Evolutionary conservation across 345 rosid genomes (phyloP), one percentile per base, ranked within the genome.

Genomic region (Viola odorata): DNA sequence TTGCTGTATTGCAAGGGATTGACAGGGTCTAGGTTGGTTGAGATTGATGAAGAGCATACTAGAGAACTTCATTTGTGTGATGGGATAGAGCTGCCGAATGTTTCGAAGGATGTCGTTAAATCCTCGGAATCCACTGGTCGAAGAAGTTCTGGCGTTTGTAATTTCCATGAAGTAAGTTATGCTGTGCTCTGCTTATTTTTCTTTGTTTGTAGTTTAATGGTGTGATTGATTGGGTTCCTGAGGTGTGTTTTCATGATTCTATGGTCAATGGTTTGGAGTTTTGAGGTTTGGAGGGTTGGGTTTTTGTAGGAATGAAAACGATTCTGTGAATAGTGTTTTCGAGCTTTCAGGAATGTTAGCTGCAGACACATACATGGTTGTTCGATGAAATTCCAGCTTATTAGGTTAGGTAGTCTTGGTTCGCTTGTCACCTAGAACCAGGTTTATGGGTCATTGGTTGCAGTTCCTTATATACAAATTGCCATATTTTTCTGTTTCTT

Each of bases 1-100:
- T 66, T 86, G 74, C 47, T 86, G 71, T 84, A 86, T 32, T 86
- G 94, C 62, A 86, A 86, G 69, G 92, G 92, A 8, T 69, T 63
- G n/a, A 70, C 74, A 0, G 87, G 84, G 57, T 77, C 80, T 45
- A 70, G 82, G 63, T 50, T 86, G 6, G 83, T 86, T 40, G 81
- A 82, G 72, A 69, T 84, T 57, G 89, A 86, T 63, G 82, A 79
- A 53, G 80, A 82, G 37, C 81, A 77, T 55, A 68, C 71, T 13
- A 69, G 71, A 60, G 80, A 86, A 71, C 73, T 84, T 32, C 68
- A 57, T 50, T 65, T 86, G 72, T 75, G 62, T 17, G 78, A 65
- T 61, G 73, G 59, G 7, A 17, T 77, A 41, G 77, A 69, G 11
- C 49, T 86, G 56, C 77, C 79, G n/a, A 67, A 72, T 73, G 77